phyloP scores from a whole-genome alignment of 2,329 filamentous ascomycete genomes.

The Trichocomaceae sp. region DNA sequence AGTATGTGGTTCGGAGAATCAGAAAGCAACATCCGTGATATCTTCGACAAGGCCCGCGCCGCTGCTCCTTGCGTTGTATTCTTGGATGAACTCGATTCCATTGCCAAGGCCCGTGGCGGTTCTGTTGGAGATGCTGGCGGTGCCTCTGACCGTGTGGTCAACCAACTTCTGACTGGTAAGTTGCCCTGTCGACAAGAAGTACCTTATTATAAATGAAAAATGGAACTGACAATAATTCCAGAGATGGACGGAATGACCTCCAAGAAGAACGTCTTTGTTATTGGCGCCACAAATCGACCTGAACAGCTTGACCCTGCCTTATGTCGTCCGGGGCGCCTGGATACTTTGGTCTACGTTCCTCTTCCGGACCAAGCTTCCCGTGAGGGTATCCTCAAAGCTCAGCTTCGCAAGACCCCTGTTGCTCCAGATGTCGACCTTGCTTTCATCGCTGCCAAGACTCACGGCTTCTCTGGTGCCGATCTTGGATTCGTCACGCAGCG shows the following conservation, averaged over 20 bases:
- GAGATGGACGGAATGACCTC: constrained; percentile 99
- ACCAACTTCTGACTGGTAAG: constrained; percentile 94
- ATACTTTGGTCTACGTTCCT: constrained; percentile 96
- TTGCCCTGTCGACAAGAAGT: neutral
- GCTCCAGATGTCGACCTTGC: constrained; percentile 77
- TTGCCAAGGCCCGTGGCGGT: constrained; percentile 98
- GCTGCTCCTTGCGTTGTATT: constrained; percentile 98
- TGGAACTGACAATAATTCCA: constrained; percentile 38
- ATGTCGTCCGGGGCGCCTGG: constrained; percentile 96
- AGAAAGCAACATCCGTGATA: constrained; percentile 98
- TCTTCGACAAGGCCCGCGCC: constrained; percentile 98
- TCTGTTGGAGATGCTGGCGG: constrained; percentile 93
- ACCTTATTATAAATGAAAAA: neutral
- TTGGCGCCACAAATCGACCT: constrained; percentile 95
- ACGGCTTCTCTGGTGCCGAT: constrained; percentile 99
- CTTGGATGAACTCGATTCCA: constrained; percentile 96
- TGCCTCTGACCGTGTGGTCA: constrained; percentile 98
- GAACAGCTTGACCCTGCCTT: constrained; percentile 97
- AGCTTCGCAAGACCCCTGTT: constrained; percentile 97
- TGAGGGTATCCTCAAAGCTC: constrained; percentile 82
- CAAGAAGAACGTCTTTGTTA: constrained; percentile 99
- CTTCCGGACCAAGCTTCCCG: constrained; percentile 88
- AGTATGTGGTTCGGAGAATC: constrained; percentile 99
- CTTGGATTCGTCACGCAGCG: constrained; percentile 98
- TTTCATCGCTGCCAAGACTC: constrained; percentile 93